Conservation (phyloP, 345 rosid genomes). For the Microcos paniculata region DNA sequence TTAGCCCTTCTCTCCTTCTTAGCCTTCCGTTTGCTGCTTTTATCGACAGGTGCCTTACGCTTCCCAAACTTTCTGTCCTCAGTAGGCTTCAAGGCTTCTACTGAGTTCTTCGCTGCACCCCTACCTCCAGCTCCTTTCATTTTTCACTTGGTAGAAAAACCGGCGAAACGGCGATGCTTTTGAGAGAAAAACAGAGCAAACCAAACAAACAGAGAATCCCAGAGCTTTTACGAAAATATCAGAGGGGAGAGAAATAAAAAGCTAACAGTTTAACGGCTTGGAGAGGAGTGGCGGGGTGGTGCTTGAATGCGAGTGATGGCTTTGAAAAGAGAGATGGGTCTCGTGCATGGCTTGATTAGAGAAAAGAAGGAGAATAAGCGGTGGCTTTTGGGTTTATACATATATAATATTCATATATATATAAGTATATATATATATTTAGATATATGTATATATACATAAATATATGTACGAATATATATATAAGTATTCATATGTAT, state of each 20-base stretch:
- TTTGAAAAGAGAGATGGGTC: too few relatives aligned
- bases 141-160: slow-evolving; percentile 23
- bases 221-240: background rate
- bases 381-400: too few relatives aligned
- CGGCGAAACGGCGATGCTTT: slow-evolving; percentile 19
- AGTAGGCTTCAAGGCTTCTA: slow-evolving; percentile 54
- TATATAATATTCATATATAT: too few relatives aligned
- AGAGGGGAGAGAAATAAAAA: slow-evolving; percentile 17
- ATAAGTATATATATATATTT: too few relatives aligned
- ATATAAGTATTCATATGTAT: too few relatives aligned
- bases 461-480: too few relatives aligned
- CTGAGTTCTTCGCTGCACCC: slow-evolving; percentile 42
- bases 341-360: too few relatives aligned
- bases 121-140: slow-evolving; percentile 65
- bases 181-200: slow-evolving; percentile 21
- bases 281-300: too few relatives aligned
- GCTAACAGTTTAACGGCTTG: too few relatives aligned
- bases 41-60: slow-evolving; percentile 55
- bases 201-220: slow-evolving; percentile 20
- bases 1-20: slow-evolving; percentile 54
- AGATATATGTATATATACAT: too few relatives aligned
- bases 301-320: too few relatives aligned
- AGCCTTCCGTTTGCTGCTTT: slow-evolving; percentile 28
- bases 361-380: too few relatives aligned
- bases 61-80: slow-evolving; percentile 69